Percentiles rank a stretch among this genome's conserved stretches.
These are phyloP conservation scores for Balakata baccata DNA, from an alignment of 345 rosid genomes.

Conservation along the genomic window DNA sequence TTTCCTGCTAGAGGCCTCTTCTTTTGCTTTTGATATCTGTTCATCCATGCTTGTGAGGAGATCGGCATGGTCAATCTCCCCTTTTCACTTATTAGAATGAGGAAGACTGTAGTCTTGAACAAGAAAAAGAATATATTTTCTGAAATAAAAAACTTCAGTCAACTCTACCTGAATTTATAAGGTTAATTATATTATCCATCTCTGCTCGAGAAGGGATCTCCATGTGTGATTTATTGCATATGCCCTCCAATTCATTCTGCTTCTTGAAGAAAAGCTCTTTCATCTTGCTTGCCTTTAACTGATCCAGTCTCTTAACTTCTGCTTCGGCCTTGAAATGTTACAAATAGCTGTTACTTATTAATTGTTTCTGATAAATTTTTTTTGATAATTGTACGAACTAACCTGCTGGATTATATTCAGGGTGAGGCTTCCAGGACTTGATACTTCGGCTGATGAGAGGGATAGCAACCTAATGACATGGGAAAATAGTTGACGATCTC, in stretches of 20 bases:
- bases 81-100: constrained; percentile 39
- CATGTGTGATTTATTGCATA: constrained; percentile 87
- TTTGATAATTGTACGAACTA: constrained; percentile 17
- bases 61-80: constrained; percentile 79
- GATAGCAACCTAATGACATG: constrained; percentile 55
- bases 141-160: constrained; percentile 7
- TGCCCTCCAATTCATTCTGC: constrained; percentile 68
- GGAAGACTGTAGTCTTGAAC: constrained; percentile 3
- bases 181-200: constrained; percentile 58
- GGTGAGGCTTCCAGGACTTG: constrained; percentile 76
- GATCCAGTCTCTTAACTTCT: constrained; percentile 92
- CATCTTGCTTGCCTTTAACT: constrained; percentile 88
- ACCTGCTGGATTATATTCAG: constrained; percentile 74
- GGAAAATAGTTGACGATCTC: constrained; percentile 59
- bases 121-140: constrained; percentile 5
- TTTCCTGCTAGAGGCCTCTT: constrained; percentile 88
- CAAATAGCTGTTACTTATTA: constrained; percentile 10
- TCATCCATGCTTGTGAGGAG: constrained; percentile 83
- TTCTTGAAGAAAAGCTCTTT: constrained; percentile 85
- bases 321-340: constrained; percentile 68
- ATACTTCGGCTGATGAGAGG: constrained; percentile 54
- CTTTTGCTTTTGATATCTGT: constrained; percentile 80
- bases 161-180: constrained; percentile 70
- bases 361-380: constrained; percentile 11
- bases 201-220: constrained; percentile 65